Base-by-base conservation (phyloP, 768 basidiomycete species). In the Suillus placidus region DNA sequence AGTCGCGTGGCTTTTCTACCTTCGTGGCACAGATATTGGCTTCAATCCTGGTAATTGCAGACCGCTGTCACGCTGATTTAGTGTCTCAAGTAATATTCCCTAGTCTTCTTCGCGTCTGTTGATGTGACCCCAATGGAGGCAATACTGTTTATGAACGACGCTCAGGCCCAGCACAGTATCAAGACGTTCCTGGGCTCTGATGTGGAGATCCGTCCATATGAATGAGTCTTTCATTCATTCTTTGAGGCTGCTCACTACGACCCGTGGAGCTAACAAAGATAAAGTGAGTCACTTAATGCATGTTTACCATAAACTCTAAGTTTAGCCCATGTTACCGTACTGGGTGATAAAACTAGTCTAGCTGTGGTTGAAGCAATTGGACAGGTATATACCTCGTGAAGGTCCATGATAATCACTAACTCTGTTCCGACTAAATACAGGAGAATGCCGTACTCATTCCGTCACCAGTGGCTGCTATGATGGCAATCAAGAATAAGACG, bases 51-150 rank as follows among this genome's bases (percentile, higher is more conserved):
- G 88, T 83, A 67, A 38, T 70, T 43, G 40, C 3, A 43, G 42
- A 55, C 26, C n/a, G 43, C 30, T 60, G 14, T n/a, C 30, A 26
- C 16, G 2, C 67, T 67, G 54, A 67, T 26, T 64, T 45, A 60
- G 18, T 42, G 18, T 20, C 43, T 56, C 1, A 20, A 55, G 20
- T 4, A 9, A 7, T 13, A 1, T 9, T 8, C 12, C 47, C 18
- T 71, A 90, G 94, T 97, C 20, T 97, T 97, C 82, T 98, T 97
- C 73, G 87, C 94, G 0, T 97, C 95, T 74, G 92, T 94, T 2
- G 83, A 95, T 38, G 81, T 99, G 43, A 91, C 87, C 82, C 67
- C 78, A 60, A 65, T 81, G 81, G 61, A 69, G 5, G 87, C 87
- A 10, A 78, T 83, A 6, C 79, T 99, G 3, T 99, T 95, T 77